Conservation (phyloP, 495 filamentous ascomycete genomes). For the Daldinia decipiens region DNA sequence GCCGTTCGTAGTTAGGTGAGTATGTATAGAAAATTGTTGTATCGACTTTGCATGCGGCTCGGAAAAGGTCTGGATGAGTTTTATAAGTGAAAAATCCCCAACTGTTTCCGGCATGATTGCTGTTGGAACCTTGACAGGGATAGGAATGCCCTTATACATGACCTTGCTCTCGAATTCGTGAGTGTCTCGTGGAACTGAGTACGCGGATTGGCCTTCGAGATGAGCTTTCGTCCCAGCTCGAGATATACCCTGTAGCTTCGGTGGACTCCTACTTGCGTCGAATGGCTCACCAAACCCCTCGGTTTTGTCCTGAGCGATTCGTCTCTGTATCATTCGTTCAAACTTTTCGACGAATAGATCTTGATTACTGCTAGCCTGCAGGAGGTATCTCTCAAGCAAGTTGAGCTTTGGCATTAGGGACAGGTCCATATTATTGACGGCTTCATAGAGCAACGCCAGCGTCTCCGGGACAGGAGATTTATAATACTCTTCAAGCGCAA, state of each 20-base stretch:
- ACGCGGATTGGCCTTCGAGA: constrained; percentile 61
- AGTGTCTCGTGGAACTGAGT: constrained; percentile 85
- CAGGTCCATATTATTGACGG: constrained; percentile 96
- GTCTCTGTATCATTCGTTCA: constrained; percentile 84
- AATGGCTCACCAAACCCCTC: constrained; percentile 55
- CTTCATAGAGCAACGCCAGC: constrained; percentile 86
- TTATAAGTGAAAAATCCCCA: constrained; percentile 96
- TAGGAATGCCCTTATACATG: constrained; percentile 92
- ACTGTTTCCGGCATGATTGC: constrained; percentile 95
- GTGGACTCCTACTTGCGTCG: constrained; percentile 59
- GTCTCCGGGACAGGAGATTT: constrained; percentile 90
- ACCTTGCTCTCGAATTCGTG: constrained; percentile 97
- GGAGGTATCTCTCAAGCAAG: constrained; percentile 81
- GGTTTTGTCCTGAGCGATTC: constrained; percentile 63
- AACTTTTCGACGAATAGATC: constrained; percentile 99
- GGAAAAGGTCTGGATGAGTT: constrained; percentile 93
- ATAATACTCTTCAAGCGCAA: constrained; percentile 98
- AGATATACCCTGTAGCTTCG: constrained; percentile 59
- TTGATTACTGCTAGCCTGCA: constrained; percentile 91
- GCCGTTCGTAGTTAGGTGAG: constrained; percentile 93
- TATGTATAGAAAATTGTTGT: constrained; percentile 87
- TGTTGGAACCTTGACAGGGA: constrained; percentile 94
- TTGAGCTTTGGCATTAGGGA: constrained; percentile 91
- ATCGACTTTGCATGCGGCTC: constrained; percentile 79
- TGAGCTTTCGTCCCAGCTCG: constrained; percentile 65